These are phyloP conservation scores for Talaromyces proteolyticus DNA, from an alignment of 495 filamentous ascomycete species.

Conservation along the genomic window DNA sequence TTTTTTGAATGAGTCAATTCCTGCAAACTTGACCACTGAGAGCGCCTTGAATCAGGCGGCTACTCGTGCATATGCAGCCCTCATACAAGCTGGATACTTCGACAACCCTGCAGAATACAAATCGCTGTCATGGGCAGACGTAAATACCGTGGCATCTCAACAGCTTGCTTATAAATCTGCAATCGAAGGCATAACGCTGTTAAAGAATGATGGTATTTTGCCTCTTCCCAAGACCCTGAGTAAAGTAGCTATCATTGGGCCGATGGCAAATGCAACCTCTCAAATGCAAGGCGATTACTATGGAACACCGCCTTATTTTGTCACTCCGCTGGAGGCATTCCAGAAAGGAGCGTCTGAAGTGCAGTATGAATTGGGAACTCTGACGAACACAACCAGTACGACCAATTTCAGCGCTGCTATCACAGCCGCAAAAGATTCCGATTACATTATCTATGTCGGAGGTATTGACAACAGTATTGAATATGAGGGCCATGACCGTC, in stretches of 20 bases:
- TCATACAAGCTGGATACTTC: slow-evolving; percentile 52
- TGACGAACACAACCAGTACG: slow-evolving; percentile 12
- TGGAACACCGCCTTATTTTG: slow-evolving; percentile 44
- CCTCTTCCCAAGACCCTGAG: slow-evolving; percentile 30
- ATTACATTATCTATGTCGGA: slow-evolving; percentile 44
- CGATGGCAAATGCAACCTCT: slow-evolving; percentile 45
- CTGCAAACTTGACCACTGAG: slow-evolving; percentile 32
- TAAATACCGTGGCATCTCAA: slow-evolving; percentile 38
- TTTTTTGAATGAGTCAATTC: slow-evolving; percentile 34
- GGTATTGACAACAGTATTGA: slow-evolving; percentile 47
- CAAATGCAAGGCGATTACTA: slow-evolving; percentile 54
- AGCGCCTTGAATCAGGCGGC: slow-evolving; percentile 37
- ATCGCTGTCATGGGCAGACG: slow-evolving; percentile 33
- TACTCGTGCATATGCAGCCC: slow-evolving; percentile 41
- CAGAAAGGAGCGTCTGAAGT: background rate
- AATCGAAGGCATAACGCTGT: slow-evolving; percentile 44
- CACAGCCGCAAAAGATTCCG: slow-evolving; percentile 15
- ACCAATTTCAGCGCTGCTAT: slow-evolving; percentile 17
- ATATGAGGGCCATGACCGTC: slow-evolving; percentile 40
- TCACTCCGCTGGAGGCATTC: slow-evolving; percentile 43
- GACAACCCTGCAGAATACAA: slow-evolving; percentile 40
- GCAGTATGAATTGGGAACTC: background rate
- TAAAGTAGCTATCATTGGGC: slow-evolving; percentile 46
- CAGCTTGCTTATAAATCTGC: slow-evolving; percentile 45
- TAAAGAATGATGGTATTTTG: slow-evolving; percentile 52